These are phyloP conservation scores for Passalora sequoiae DNA, from an alignment of 2,329 filamentous ascomycete genomes.

Conservation along the genomic window DNA sequence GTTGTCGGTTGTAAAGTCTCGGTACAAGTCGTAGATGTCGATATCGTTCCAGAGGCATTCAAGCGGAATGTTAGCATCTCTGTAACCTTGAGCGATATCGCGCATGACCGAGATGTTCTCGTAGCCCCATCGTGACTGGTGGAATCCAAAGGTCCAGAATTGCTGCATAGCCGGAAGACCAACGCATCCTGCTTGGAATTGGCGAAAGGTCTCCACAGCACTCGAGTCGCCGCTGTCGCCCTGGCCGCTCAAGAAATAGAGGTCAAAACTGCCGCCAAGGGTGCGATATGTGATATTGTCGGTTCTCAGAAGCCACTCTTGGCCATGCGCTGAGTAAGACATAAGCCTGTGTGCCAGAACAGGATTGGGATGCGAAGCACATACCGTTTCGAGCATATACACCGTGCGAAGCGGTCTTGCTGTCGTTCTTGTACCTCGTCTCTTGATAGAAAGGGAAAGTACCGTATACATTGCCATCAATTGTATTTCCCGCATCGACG, in stretches of 20 bases:
- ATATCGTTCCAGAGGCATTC: conserved; percentile 37
- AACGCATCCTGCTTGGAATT: conserved; percentile 46
- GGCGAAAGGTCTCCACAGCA: conserved; percentile 11
- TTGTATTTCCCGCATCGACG: conserved; percentile 22
- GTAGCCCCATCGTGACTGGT: conserved; percentile 66
- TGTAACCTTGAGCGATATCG: conserved; percentile 50
- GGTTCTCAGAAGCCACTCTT: conserved; percentile 30
- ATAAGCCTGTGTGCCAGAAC: too few species aligned
- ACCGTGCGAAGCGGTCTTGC: conserved; percentile 25
- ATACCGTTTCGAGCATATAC: conserved; percentile 33
- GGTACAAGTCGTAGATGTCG: conserved; percentile 39
- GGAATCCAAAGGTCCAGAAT: conserved; percentile 75
- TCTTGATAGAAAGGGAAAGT: conserved; percentile 34
- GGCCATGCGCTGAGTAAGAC: conserved; percentile 32
- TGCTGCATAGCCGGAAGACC: conserved; percentile 72
- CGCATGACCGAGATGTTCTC: conserved; percentile 62
- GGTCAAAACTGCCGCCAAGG: conserved; percentile 49
- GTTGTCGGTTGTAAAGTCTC: conserved; percentile 52
- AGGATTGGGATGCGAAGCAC: too few species aligned
- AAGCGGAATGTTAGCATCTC: conserved; percentile 46
- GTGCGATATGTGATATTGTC: conserved; percentile 29
- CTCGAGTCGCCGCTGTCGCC: conserved; percentile 31
- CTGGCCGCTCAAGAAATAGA: conserved; percentile 69
- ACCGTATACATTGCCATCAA: conserved; percentile 29
- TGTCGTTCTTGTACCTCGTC: conserved; percentile 27